phyloP scores from a whole-genome alignment of 2,329 filamentous ascomycete species.

The Talaromyces sp. region DNA sequence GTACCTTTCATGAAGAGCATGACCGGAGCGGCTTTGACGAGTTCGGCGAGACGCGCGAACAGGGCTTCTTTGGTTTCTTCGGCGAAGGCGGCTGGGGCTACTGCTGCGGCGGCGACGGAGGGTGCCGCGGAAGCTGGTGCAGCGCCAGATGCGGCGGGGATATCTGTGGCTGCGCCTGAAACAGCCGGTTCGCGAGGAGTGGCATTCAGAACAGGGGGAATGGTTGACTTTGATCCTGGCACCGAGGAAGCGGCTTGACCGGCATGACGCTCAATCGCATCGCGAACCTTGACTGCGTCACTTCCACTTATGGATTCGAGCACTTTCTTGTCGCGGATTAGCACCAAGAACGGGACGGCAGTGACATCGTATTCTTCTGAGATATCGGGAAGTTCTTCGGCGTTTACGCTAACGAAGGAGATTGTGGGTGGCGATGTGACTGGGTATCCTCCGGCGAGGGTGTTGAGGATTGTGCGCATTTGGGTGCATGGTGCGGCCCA shows the following conservation, averaged over 20 bases:
- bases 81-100: slow-evolving; percentile 30
- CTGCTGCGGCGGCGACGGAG: slow-evolving; percentile 27
- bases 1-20: slow-evolving; percentile 99
- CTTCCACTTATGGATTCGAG: slow-evolving; percentile 86
- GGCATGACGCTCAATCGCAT: slow-evolving; percentile 80
- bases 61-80: slow-evolving; percentile 77
- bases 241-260: slow-evolving; percentile 42
- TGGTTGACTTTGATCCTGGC: slow-evolving; percentile 28
- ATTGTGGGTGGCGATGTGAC: slow-evolving; percentile 64
- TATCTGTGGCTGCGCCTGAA: slow-evolving; percentile 26
- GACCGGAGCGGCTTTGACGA: slow-evolving; percentile 92
- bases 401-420: slow-evolving; percentile 86
- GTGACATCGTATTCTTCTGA: slow-evolving; percentile 92
- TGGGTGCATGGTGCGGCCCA: slow-evolving; percentile 96
- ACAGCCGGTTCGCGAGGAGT: slow-evolving; percentile 32
- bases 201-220: slow-evolving; percentile 42
- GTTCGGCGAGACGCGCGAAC: slow-evolving; percentile 72
- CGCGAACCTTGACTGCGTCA: slow-evolving; percentile 80
- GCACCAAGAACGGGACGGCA: slow-evolving; percentile 86
- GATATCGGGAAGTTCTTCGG: slow-evolving; percentile 88
- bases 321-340: slow-evolving; percentile 71
- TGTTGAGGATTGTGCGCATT: slow-evolving; percentile 82
- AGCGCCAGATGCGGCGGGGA: slow-evolving; percentile 28
- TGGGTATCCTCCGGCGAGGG: slow-evolving; percentile 83
- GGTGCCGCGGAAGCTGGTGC: slow-evolving; percentile 28